A percentile compares a stretch with the other conserved stretches of the same genome.
These are phyloP conservation scores for Chondrus crispus DNA, from an alignment of 23 red algal genomes.

Conservation along the genomic window DNA sequence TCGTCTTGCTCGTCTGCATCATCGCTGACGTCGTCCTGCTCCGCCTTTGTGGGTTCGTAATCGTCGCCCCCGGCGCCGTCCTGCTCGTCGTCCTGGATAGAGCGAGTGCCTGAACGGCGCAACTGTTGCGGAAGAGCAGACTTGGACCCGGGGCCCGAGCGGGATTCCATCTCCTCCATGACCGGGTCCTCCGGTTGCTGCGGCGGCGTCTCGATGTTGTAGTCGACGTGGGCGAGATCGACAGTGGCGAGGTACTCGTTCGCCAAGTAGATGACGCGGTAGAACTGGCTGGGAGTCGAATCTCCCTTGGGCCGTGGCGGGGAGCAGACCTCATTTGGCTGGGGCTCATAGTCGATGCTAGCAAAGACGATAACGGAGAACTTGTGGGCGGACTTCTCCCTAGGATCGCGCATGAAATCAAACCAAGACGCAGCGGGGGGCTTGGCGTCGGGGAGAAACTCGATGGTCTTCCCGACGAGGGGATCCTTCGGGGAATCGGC, in stretches of 20 bases:
- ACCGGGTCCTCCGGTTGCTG: too few species aligned
- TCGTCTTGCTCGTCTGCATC: too few species aligned
- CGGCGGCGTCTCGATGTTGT: too few species aligned
- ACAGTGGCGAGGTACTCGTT: constrained; percentile 38
- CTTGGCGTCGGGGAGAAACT: background rate
- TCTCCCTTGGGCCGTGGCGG: background rate
- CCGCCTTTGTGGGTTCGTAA: background rate
- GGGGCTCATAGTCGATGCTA: background rate
- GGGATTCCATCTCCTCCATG: background rate
- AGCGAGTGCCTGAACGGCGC: background rate
- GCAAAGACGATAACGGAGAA: constrained; percentile 23
- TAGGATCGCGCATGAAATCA: constrained; percentile 14
- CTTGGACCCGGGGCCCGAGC: background rate
- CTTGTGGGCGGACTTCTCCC: background rate
- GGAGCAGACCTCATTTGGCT: constrained; percentile 1
- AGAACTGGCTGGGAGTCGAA: background rate
- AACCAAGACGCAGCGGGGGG: constrained; percentile 10
- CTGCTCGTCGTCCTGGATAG: background rate
- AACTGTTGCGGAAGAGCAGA: background rate
- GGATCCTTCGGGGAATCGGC: background rate
- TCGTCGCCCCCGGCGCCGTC: background rate
- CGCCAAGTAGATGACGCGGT: constrained; percentile 1
- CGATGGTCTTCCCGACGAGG: constrained; percentile 9
- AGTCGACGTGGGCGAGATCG: constrained; percentile 15
- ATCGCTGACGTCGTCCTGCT: background rate